phyloP scores from a whole-genome alignment of 2,329 filamentous ascomycete genomes.

The Aspergillus brunneoviolaceus region DNA sequence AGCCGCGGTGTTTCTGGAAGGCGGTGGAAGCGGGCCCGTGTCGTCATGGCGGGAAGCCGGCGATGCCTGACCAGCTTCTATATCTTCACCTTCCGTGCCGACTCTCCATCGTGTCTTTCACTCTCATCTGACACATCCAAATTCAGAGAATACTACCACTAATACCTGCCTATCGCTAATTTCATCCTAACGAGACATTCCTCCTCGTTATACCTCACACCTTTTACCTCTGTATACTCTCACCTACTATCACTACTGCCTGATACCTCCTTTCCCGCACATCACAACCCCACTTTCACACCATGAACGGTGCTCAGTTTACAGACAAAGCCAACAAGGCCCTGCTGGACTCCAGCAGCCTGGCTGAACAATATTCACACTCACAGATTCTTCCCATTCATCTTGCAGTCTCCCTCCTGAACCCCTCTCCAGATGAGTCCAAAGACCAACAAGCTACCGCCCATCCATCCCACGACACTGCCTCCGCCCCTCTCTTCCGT shows the following conservation, averaged over 20 bases:
- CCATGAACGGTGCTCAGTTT: slow-evolving; percentile 62
- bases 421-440: slow-evolving; percentile 56
- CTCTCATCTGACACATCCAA: not conserved
- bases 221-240: not conserved
- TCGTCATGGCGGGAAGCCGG: slow-evolving; percentile 27
- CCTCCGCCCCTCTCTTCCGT: slow-evolving; percentile 75
- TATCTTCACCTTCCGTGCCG: not conserved
- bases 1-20: slow-evolving; percentile 33
- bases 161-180: not conserved
- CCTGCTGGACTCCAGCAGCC: slow-evolving; percentile 79
- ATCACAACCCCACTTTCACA: slow-evolving; percentile 16
- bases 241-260: not conserved
- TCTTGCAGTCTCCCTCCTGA: slow-evolving; percentile 63
- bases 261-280: not conserved
- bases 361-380: slow-evolving; percentile 88
- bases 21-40: slow-evolving; percentile 33
- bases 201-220: not conserved
- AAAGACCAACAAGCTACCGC: slow-evolving; percentile 71
- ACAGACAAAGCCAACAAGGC: slow-evolving; percentile 91
- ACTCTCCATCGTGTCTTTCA: not conserved
- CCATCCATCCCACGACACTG: slow-evolving; percentile 64
- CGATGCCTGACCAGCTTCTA: slow-evolving; percentile 17
- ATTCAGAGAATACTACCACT: not conserved
- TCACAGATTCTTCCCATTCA: slow-evolving; percentile 88
- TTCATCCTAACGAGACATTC: not conserved